Percentiles rank a stretch among this genome's conserved stretches.
phyloP scores from a whole-genome alignment of 352 stramenopile species.

The Phytophthora quininea region DNA sequence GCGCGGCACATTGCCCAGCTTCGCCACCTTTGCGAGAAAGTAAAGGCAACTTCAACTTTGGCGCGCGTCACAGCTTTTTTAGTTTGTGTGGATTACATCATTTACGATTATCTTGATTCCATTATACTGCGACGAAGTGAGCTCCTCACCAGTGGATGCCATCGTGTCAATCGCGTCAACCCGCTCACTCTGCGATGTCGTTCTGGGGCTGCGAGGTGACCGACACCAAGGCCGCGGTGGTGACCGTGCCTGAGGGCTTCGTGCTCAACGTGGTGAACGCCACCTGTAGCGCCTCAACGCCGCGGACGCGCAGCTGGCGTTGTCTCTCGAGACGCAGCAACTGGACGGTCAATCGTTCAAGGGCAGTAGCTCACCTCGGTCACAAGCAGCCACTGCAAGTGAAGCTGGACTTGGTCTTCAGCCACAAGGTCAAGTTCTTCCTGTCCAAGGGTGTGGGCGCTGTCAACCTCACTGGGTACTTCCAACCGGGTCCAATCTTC shows the following conservation, averaged over 20 bases:
- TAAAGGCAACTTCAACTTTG: conserved; percentile 11
- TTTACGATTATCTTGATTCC: background rate
- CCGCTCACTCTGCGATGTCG: conserved; percentile 33
- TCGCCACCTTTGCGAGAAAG: conserved; percentile 38
- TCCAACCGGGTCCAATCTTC: conserved; percentile 63
- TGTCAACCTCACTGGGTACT: conserved; percentile 84
- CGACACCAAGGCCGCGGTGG: conserved; percentile 55
- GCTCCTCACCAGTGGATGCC: conserved; percentile 12
- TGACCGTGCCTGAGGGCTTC: conserved; percentile 59
- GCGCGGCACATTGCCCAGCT: conserved; percentile 56
- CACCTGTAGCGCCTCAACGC: conserved; percentile 32
- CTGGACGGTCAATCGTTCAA: conserved; percentile 72
- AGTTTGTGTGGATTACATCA: conserved; percentile 25
- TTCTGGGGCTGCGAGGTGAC: conserved; percentile 70
- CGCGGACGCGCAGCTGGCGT: conserved; percentile 36
- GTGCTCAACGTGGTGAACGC: conserved; percentile 74
- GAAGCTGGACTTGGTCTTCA: conserved; percentile 86
- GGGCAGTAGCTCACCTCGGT: conserved; percentile 66
- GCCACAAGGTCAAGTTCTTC: conserved; percentile 80
- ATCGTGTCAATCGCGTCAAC: conserved; percentile 1
- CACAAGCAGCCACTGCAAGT: conserved; percentile 57
- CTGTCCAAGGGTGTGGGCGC: conserved; percentile 59
- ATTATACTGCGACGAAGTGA: conserved; percentile 7
- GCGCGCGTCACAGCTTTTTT: conserved; percentile 19
- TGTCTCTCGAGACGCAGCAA: conserved; percentile 70